Base-by-base conservation (phyloP, 1,284 basidiomycete species). In the Mycena sp. region DNA sequence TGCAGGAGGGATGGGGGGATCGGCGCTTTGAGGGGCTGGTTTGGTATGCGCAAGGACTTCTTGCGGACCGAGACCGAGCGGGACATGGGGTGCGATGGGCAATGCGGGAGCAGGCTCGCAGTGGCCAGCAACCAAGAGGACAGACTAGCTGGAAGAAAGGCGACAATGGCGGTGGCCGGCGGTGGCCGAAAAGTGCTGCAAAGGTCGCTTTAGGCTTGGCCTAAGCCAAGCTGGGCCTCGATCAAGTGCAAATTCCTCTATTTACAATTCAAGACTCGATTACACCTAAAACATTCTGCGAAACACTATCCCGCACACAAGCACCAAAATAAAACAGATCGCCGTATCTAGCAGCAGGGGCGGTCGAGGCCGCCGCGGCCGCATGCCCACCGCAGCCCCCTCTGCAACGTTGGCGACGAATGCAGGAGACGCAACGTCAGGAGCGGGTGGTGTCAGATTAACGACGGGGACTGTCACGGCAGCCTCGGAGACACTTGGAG, bases 331-430 rank as follows among this genome's bases (percentile, higher is more conserved):
- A 48, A 91, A 79, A 73, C 88, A 87, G 62, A 92, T 92, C 28
- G 85, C 85, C 7, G 84, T 85, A 73, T 92, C 90, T 25, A 92
- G 77, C 26, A 89, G 71, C 32, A 90, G 70, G n/a, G 87, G 87
- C n/a, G 89, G 83, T 55, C 82, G 49, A 49, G 54, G 52, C 52
- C 59, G 62, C 21, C 25, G 12, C 32, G 38, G 43, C 57, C 30
- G 19, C 29, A 58, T 40, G 29, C 17, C 25, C 16, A 28, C 23
- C 10, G 49, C n/a, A n/a, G n/a, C n/a, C n/a, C n/a, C 16, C 50
- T 26, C 65, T 62, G 56, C 66, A 58, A 35, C 62, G 44, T 46
- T 50, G 50, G 54, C 61, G 48, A 50, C 63, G 41, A 48, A 23
- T 25, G 46, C 48, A 46, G 52, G 58, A 50, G 41, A 56, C 9